Evolutionary conservation across 2,329 filamentous ascomycete genomes (phyloP).

Genomic region (Penicillium fuscoglaucum): DNA sequence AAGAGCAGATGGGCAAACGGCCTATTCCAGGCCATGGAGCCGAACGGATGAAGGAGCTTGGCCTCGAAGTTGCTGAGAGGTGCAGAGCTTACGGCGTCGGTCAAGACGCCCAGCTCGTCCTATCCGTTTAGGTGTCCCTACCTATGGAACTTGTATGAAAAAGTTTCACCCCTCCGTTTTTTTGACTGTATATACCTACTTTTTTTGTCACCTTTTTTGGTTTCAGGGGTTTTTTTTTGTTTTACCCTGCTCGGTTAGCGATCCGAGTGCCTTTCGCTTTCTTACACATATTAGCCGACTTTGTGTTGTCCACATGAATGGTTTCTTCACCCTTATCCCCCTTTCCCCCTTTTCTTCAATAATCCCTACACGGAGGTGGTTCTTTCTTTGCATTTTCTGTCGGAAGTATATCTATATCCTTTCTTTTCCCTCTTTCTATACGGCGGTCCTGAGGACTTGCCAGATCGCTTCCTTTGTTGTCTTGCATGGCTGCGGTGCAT

Average conservation of each 20-base stretch:
- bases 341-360: slow-evolving; percentile 17
- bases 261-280: slow-evolving; percentile 31
- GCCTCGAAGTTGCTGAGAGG: slow-evolving; percentile 83
- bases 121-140: slow-evolving; percentile 60
- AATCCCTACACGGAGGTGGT: slow-evolving; percentile 19
- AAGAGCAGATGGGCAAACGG: slow-evolving; percentile 60
- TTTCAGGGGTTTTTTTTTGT: slow-evolving; percentile 6
- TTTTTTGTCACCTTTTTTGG: neutral
- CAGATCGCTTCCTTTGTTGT: slow-evolving; percentile 24
- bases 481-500: slow-evolving; percentile 36
- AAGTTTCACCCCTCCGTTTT: slow-evolving; percentile 22
- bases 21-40: slow-evolving; percentile 82
- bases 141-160: slow-evolving; percentile 16
- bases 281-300: slow-evolving; percentile 28
- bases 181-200: slow-evolving; percentile 27
- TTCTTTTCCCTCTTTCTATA: slow-evolving; percentile 19
- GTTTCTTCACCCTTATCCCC: slow-evolving; percentile 12
- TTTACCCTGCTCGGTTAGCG: slow-evolving; percentile 16
- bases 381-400: slow-evolving; percentile 20
- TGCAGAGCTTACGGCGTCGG: slow-evolving; percentile 64
- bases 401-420: slow-evolving; percentile 17
- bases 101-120: slow-evolving; percentile 62
- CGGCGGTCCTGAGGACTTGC: slow-evolving; percentile 13
- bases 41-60: slow-evolving; percentile 90
- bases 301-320: slow-evolving; percentile 28